Evolutionary conservation across 768 basidiomycete genomes (phyloP).

Genomic region (Leccinum olivaceopallidum): DNA sequence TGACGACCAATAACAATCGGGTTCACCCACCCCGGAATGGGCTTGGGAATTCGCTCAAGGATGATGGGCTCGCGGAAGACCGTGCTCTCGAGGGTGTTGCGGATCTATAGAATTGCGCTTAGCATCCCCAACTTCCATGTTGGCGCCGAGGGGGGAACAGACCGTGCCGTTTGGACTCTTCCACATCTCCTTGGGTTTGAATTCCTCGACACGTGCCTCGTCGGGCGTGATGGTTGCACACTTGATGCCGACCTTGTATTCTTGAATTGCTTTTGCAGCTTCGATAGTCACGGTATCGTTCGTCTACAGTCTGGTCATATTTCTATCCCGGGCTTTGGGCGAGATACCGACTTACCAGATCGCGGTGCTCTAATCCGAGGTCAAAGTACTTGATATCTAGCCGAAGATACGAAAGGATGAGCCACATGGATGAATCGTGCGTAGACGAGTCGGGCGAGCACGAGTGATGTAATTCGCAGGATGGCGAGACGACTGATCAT

Average conservation of each 20-base stretch:
- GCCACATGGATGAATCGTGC: slow-evolving; percentile 44
- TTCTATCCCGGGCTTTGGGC: neutral
- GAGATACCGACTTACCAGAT: slow-evolving; percentile 53
- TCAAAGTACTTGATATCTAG: slow-evolving; percentile 99
- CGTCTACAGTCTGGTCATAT: slow-evolving; percentile 52
- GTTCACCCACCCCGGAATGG: slow-evolving; percentile 95
- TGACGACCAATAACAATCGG: slow-evolving; percentile 97
- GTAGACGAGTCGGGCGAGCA: neutral
- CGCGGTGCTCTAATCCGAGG: slow-evolving; percentile 89
- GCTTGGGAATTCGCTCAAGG: slow-evolving; percentile 84
- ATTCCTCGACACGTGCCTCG: slow-evolving; percentile 93
- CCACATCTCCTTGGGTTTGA: slow-evolving; percentile 99
- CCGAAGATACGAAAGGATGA: slow-evolving; percentile 93
- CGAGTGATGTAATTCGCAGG: neutral
- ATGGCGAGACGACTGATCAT: too few species aligned
- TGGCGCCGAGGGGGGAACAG: slow-evolving; percentile 28
- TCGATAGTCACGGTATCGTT: slow-evolving; percentile 93
- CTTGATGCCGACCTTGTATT: slow-evolving; percentile 97
- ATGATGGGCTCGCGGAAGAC: slow-evolving; percentile 99
- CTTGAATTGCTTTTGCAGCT: slow-evolving; percentile 90
- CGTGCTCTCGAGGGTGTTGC: slow-evolving; percentile 97
- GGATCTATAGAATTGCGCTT: slow-evolving; percentile 55
- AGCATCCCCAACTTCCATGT: slow-evolving; percentile 1
- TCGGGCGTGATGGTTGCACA: slow-evolving; percentile 99
- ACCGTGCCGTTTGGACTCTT: slow-evolving; percentile 94